Conservation (phyloP, 352 stramenopile genomes). For the Thraustochytrium sp. region DNA sequence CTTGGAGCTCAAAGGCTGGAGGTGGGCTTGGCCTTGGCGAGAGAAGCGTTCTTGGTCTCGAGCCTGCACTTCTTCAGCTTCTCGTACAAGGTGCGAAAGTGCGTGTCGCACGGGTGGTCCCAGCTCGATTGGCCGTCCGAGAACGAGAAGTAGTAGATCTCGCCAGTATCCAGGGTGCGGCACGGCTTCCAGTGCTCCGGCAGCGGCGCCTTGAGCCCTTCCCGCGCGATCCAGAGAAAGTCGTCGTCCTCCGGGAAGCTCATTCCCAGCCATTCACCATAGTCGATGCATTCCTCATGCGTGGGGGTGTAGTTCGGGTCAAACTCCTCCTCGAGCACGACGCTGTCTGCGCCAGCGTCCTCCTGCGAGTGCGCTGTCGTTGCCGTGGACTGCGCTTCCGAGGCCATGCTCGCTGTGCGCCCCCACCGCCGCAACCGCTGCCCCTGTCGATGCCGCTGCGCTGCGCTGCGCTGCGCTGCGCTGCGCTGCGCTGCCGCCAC, state of each 20-base stretch:
- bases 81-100: constrained; percentile 83
- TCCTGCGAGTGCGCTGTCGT: too few species aligned
- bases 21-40: too few species aligned
- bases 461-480: too few species aligned
- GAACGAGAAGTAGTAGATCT: constrained; percentile 96
- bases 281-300: constrained; percentile 82
- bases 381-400: too few species aligned
- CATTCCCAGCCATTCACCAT: constrained; percentile 91
- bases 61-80: too few species aligned
- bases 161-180: constrained; percentile 86
- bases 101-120: constrained; percentile 89
- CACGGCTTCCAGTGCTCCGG: constrained; percentile 90
- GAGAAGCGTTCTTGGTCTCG: too few species aligned
- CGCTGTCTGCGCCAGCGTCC: constrained; percentile 13
- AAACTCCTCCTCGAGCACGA: constrained; percentile 87
- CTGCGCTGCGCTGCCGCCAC: too few species aligned
- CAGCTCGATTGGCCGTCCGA: constrained; percentile 79
- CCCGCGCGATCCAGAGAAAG: constrained; percentile 86
- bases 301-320: constrained; percentile 87
- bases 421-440: too few species aligned
- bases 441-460: too few species aligned
- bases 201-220: constrained; percentile 83
- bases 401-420: too few species aligned
- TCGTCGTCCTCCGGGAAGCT: constrained; percentile 79
- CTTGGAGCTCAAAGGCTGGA: too few species aligned